These are phyloP conservation scores for Aspergillus brunneoviolaceus DNA, from an alignment of 2,329 filamentous ascomycete species.

Conservation along the genomic window DNA sequence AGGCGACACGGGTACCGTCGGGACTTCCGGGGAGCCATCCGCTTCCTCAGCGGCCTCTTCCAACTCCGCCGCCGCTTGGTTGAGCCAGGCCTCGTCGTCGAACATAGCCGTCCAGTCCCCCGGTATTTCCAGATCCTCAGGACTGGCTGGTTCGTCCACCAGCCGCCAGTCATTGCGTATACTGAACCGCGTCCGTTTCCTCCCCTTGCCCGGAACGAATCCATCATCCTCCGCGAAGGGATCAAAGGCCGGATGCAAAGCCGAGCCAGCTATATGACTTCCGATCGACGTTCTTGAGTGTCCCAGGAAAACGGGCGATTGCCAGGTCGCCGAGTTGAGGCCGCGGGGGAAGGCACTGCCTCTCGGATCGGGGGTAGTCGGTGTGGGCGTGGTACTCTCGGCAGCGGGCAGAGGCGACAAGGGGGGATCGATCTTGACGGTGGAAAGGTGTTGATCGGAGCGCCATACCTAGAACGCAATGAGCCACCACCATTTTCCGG, in stretches of 20 bases:
- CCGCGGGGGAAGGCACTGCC: conserved; percentile 15
- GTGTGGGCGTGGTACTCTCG: conserved; percentile 21
- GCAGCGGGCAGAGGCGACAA: conserved; percentile 23
- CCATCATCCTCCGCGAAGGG: conserved; percentile 68
- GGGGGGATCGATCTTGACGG: conserved; percentile 55
- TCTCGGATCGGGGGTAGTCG: conserved; percentile 28
- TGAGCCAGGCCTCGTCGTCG: conserved; percentile 22
- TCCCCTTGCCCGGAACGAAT: conserved; percentile 58
- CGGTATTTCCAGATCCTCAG: conserved; percentile 51
- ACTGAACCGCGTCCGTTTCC: conserved; percentile 70
- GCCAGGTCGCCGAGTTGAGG: conserved; percentile 48
- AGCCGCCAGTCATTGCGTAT: conserved; percentile 72
- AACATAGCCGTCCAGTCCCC: conserved; percentile 31
- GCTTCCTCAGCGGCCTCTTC: conserved; percentile 9
- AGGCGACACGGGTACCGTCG: conserved; percentile 14
- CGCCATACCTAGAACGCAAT: conserved; percentile 27
- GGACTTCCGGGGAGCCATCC: not conserved
- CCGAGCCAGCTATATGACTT: conserved; percentile 46
- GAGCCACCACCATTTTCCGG: not conserved
- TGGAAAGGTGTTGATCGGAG: conserved; percentile 24
- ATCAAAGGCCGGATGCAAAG: conserved; percentile 65
- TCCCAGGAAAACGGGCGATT: conserved; percentile 79
- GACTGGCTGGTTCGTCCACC: conserved; percentile 68
- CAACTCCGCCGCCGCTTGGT: conserved; percentile 9
- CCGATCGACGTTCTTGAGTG: conserved; percentile 65